A percentile compares a stretch with the other conserved stretches of the same genome.
phyloP scores from a whole-genome alignment of 2,329 filamentous ascomycete species.

The Ophiostoma ulmi region DNA sequence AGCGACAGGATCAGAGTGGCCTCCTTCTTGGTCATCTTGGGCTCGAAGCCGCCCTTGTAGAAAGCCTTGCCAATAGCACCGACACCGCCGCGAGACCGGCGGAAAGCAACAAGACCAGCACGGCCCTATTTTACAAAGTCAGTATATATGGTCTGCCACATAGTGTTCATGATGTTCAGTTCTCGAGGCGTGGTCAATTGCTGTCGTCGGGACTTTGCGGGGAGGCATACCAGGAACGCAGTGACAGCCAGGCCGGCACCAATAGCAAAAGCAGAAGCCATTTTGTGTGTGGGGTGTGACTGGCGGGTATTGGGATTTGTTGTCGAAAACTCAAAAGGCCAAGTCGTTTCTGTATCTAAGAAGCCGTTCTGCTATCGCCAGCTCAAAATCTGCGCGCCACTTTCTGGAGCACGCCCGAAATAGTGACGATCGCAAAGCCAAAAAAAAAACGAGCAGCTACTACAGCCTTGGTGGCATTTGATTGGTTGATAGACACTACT shows the following conservation, averaged over 20 bases:
- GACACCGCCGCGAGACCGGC: constrained; percentile 71
- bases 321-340: neutral
- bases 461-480: neutral
- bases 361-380: neutral
- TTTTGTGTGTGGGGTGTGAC: constrained; percentile 31
- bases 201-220: neutral
- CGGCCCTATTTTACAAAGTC: constrained; percentile 60
- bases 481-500: neutral
- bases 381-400: constrained; percentile 13
- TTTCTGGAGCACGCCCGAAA: neutral
- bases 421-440: constrained; percentile 11
- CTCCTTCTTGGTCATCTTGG: constrained; percentile 87
- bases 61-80: constrained; percentile 83
- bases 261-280: constrained; percentile 56
- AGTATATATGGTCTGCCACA: constrained; percentile 1
- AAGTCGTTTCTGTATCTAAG: too few relatives aligned
- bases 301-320: neutral
- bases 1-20: constrained; percentile 86
- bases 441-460: constrained; percentile 13
- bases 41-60: constrained; percentile 98
- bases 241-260: constrained; percentile 58
- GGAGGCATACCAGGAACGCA: constrained; percentile 53
- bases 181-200: neutral
- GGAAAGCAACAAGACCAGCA: constrained; percentile 82
- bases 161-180: neutral